Conservation (phyloP, 768 basidiomycete species). For the Suillus hirtellus region DNA sequence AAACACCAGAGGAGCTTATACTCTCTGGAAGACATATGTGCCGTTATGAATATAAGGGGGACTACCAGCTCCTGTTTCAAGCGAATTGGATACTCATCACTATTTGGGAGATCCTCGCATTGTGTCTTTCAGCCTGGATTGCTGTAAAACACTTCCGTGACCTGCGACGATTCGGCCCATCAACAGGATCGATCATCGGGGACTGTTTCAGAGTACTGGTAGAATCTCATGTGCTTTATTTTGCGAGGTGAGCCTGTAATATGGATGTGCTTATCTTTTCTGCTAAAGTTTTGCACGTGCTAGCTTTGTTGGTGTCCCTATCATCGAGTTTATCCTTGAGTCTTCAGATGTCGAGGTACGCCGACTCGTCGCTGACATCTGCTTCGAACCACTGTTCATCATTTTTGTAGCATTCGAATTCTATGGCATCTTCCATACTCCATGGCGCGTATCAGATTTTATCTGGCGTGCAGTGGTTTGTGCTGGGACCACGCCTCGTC, state of each 20-base stretch:
- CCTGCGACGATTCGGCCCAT: neutral
- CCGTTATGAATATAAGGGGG: accelerated
- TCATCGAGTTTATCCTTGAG: neutral
- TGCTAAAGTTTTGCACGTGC: neutral
- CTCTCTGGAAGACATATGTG: too few relatives aligned
- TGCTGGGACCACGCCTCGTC: too few relatives aligned
- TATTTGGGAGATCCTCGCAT: neutral
- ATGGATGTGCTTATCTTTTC: neutral
- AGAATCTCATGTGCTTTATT: neutral
- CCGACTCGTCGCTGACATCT: too few relatives aligned
- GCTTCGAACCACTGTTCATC: too few relatives aligned
- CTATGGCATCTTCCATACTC: too few relatives aligned
- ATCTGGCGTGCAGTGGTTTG: too few relatives aligned
- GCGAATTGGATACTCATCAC: neutral
- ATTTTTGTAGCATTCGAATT: too few relatives aligned
- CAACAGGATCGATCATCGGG: neutral
- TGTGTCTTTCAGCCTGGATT: neutral
- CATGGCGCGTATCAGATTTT: too few relatives aligned
- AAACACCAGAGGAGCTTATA: too few relatives aligned
- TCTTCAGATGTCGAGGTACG: too few relatives aligned
- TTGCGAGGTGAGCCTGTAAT: neutral
- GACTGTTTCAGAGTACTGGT: neutral
- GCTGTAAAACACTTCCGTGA: neutral
- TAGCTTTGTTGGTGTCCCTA: neutral
- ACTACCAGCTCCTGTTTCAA: too few relatives aligned